Percentiles rank a stretch among this genome's conserved stretches.
phyloP scores from a whole-genome alignment of 495 filamentous ascomycete species.

The Hypoxylon cercidicola region DNA sequence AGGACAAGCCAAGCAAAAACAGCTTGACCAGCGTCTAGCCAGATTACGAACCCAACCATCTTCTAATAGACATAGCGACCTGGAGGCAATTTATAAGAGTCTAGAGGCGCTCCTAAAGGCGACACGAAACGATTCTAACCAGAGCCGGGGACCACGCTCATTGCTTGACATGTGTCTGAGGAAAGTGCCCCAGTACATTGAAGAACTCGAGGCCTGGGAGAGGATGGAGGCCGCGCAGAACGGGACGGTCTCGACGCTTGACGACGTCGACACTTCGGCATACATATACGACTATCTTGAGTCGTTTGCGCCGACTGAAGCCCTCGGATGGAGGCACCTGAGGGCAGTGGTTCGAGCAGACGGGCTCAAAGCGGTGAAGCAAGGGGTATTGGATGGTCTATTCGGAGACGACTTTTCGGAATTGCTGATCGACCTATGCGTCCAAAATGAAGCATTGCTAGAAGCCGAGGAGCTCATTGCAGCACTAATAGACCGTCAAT shows the following conservation, averaged over 20 bases:
- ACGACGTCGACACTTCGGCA: slow-evolving; percentile 51
- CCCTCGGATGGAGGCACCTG: slow-evolving; percentile 71
- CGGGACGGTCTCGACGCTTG: slow-evolving; percentile 52
- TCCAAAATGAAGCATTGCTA: slow-evolving; percentile 45
- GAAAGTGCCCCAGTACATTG: slow-evolving; percentile 71
- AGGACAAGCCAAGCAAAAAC: slow-evolving; percentile 22
- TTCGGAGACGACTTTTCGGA: slow-evolving; percentile 51
- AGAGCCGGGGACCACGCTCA: slow-evolving; percentile 59
- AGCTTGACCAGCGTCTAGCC: slow-evolving; percentile 36
- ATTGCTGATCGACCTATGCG: slow-evolving; percentile 56
- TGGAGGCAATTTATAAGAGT: slow-evolving; percentile 58
- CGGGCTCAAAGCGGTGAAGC: slow-evolving; percentile 66
- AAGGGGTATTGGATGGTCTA: slow-evolving; percentile 40
- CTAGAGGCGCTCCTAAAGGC: slow-evolving; percentile 60
- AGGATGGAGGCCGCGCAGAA: slow-evolving; percentile 61
- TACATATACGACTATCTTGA: slow-evolving; percentile 76
- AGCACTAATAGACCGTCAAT: slow-evolving; percentile 46
- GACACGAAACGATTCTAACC: slow-evolving; percentile 46
- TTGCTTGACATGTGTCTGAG: slow-evolving; percentile 73
- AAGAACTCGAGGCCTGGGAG: slow-evolving; percentile 65
- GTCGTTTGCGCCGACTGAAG: slow-evolving; percentile 60
- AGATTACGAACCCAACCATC: slow-evolving; percentile 22
- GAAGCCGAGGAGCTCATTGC: slow-evolving; percentile 57
- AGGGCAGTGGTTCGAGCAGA: slow-evolving; percentile 73
- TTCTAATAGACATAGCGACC: slow-evolving; percentile 26